Base-by-base conservation (phyloP, 2,329 filamentous ascomycete genomes). In the Rhynchosporium secalis region DNA sequence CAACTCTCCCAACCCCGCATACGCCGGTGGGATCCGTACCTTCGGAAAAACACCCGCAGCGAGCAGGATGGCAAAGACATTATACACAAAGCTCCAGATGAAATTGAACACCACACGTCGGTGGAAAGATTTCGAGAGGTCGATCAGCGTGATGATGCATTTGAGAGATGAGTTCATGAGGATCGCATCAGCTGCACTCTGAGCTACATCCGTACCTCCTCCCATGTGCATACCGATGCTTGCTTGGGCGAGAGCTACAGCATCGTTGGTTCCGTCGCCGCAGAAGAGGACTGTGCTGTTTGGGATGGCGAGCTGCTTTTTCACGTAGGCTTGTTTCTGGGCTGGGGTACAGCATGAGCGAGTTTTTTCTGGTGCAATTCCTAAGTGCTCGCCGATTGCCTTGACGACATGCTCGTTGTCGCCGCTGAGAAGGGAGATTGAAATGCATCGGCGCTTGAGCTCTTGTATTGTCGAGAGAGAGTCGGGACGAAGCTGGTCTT, bases 241-340 rank as follows among this genome's bases (percentile, higher is more conserved):
- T 1, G 91, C 88, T 71, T 87, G 83, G 0, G 88, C 85, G 2
- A 94, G 79, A 0, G 90, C 90, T 2, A 85, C 80, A 0, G 90
- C 88, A 70, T 94, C 90, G 72, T 94, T 94, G 13, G 88, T 92
- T 1, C 91, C 91, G 68, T 94, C 90, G 40, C 90, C 90, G 56
- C 84, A 82, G 74, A 94, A 93, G 5, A 92, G 74, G 20, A 91
- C 82, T 1, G 20, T 63, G 49, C 4, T 61, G n/a, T 57, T 47
- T 41, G 59, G 36, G 10, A 29, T 28, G 9, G 28, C 36, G n/a
- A 15, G 65, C 10, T 55, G 58, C 12, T 29, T n/a, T 51, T 70
- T 46, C 12, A 72, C 58, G 46, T 71, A 71, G 3, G 12, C 31
- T 58, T 68, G 65, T 48, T 72, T 71, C 8, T 69, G 65, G 6